Conservation (phyloP, 768 basidiomycete genomes). For the Pseudohyphozyma bogoriensis region DNA sequence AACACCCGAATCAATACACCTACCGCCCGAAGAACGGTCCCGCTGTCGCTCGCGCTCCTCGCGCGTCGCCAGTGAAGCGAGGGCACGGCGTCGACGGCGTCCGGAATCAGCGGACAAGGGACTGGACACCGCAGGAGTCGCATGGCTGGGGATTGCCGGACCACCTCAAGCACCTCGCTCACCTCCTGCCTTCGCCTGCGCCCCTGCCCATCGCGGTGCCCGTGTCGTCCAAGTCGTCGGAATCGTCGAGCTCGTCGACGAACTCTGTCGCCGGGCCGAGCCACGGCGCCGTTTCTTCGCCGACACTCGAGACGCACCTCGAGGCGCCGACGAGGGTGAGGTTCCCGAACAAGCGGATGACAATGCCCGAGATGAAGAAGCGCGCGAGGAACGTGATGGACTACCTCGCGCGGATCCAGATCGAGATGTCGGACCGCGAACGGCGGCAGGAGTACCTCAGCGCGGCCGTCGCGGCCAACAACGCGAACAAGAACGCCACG, state of each 20-base stretch:
- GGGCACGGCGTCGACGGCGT: conserved; percentile 16
- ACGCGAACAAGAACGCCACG: no score
- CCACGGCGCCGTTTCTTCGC: conserved; percentile 1
- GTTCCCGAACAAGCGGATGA: conserved; percentile 89
- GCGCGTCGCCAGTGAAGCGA: conserved; percentile 18
- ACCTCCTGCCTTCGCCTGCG: conserved; percentile 64
- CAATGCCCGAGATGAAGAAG: conserved; percentile 96
- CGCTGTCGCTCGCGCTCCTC: neutral
- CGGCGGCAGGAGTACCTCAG: neutral
- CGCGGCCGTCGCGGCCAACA: neutral
- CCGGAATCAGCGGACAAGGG: conserved; percentile 1
- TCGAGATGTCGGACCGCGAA: conserved; percentile 20
- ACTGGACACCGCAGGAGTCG: conserved; percentile 1
- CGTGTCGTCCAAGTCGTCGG: conserved; percentile 37
- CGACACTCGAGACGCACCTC: conserved; percentile 48
- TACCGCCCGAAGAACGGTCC: conserved; percentile 38
- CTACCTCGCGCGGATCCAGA: conserved; percentile 70
- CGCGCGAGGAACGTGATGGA: conserved; percentile 80
- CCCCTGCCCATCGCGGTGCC: conserved; percentile 68
- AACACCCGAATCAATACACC: conserved; percentile 48
- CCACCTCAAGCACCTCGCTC: conserved; percentile 75
- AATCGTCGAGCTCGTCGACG: conserved; percentile 34
- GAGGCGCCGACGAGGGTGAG: conserved; percentile 55
- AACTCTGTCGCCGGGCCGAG: conserved; percentile 3
- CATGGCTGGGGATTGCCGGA: conserved; percentile 83